phyloP scores from a whole-genome alignment of 2,329 filamentous ascomycete species.

The Fonsecaea nubica region DNA sequence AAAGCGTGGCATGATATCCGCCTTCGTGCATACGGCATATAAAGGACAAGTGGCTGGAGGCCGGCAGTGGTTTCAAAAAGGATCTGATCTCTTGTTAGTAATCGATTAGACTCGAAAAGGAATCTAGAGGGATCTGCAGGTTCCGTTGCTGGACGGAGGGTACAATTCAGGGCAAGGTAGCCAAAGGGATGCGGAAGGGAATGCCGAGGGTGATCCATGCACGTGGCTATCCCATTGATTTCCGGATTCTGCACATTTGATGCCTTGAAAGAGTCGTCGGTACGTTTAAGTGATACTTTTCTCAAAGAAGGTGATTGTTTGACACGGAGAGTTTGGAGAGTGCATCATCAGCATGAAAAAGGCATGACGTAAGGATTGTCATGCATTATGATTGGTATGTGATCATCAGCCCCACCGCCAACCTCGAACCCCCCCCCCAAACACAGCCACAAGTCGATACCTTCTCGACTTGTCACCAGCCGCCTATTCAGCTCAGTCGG shows the following conservation, averaged over 20 bases:
- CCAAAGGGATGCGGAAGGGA: neutral
- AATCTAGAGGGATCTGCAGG: constrained; percentile 7
- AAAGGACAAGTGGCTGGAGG: neutral
- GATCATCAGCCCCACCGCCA: neutral
- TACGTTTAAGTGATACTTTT: neutral
- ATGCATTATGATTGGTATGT: constrained; percentile 2
- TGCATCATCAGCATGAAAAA: neutral
- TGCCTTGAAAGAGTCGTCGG: neutral
- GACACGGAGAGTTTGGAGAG: neutral
- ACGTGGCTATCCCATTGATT: neutral
- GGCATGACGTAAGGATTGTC: constrained; percentile 3
- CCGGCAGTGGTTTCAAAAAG: neutral
- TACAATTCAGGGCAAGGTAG: neutral
- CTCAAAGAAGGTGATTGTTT: neutral
- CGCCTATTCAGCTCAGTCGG: neutral
- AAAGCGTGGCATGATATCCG: neutral
- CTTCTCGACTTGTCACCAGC: neutral
- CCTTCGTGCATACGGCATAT: neutral
- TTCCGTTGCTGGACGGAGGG: neutral
- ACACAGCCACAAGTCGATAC: constrained; percentile 2
- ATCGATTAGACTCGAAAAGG: neutral
- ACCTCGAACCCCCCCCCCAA: neutral
- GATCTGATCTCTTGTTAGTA: constrained; percentile 4
- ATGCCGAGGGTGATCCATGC: neutral
- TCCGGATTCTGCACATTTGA: neutral